Conservation (phyloP, 2,329 filamentous ascomycete genomes). For the Trichoderma breve region DNA sequence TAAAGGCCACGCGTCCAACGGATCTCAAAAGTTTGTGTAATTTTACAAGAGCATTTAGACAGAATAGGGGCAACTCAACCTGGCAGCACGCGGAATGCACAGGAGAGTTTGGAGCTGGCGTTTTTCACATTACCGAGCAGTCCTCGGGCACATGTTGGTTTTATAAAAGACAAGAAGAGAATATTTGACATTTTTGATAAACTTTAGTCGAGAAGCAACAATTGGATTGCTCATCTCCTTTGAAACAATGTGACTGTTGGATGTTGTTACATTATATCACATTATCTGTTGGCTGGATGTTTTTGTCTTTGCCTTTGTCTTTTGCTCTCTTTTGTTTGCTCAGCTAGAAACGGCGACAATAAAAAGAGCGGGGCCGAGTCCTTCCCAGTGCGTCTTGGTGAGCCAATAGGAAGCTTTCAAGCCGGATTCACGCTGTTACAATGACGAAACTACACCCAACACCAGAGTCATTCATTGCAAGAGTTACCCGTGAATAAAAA, state of each 20-base stretch:
- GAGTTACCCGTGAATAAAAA: not conserved
- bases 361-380: not conserved
- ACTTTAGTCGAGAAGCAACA: not conserved
- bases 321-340: not conserved
- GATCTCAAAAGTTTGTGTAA: not conserved
- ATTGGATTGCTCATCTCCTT: not conserved
- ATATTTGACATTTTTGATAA: not conserved
- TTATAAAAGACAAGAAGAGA: not conserved
- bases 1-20: constrained; percentile 23
- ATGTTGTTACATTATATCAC: not conserved
- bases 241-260: not conserved
- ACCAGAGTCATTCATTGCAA: not conserved
- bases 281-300: not conserved
- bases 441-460: not conserved
- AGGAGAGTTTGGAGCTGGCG: not conserved
- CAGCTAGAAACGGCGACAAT: not conserved
- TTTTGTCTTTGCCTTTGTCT: too few relatives aligned
- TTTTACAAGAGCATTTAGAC: not conserved
- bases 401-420: not conserved
- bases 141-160: not conserved
- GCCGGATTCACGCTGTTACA: not conserved
- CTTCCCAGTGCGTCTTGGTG: not conserved
- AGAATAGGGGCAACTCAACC: not conserved
- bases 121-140: not conserved
- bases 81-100: not conserved